phyloP scores from a whole-genome alignment of 2,329 filamentous ascomycete genomes.

The Endoconidiophora polonica region DNA sequence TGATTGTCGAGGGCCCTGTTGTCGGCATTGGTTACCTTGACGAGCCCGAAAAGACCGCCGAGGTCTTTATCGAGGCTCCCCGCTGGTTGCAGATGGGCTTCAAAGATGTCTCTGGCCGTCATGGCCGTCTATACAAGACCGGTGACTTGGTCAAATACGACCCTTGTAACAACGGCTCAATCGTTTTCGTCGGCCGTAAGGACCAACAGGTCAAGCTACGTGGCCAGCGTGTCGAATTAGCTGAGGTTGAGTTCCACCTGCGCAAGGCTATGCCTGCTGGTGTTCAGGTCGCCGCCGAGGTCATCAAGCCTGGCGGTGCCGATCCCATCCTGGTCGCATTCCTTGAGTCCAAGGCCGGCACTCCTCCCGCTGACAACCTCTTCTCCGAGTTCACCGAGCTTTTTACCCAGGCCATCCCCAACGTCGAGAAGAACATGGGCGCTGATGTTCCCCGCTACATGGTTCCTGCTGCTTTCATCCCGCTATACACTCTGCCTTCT shows the following conservation, averaged over 20 bases:
- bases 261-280: constrained; percentile 26
- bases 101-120: constrained; percentile 21
- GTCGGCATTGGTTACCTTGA: constrained; percentile 46
- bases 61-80: constrained; percentile 40
- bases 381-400: constrained; percentile 21
- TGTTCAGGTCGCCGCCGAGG: constrained; percentile 30
- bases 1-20: constrained; percentile 41
- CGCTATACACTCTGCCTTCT: constrained; percentile 28
- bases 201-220: constrained; percentile 53
- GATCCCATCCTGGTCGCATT: constrained; percentile 32
- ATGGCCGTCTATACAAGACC: constrained; percentile 38
- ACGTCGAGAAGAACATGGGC: constrained; percentile 20
- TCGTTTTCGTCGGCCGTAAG: constrained; percentile 44
- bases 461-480: constrained; percentile 31
- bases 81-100: constrained; percentile 31
- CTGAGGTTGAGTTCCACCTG: constrained; percentile 35
- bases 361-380: constrained; percentile 16
- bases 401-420: constrained; percentile 18
- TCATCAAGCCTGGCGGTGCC: constrained; percentile 28
- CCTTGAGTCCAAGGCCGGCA: constrained; percentile 19
- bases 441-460: constrained; percentile 28
- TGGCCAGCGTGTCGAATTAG: constrained; percentile 47
- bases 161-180: constrained; percentile 33
- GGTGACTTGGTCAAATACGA: constrained; percentile 42
- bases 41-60: constrained; percentile 38